phyloP scores from a whole-genome alignment of 2,329 filamentous ascomycete genomes.

The Diaporthe australafricana region DNA sequence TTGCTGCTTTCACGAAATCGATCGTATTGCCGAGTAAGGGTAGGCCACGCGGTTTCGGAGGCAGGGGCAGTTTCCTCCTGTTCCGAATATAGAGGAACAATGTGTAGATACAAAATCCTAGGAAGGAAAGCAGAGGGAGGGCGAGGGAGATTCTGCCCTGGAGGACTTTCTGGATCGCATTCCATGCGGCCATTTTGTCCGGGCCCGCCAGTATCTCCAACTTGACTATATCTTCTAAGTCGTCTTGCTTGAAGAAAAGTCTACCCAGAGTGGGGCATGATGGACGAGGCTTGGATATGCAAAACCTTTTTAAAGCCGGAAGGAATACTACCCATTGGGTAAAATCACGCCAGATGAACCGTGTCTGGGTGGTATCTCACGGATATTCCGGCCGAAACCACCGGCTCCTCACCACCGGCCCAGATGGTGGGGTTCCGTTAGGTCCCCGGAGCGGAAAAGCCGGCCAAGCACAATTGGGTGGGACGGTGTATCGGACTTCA shows the following conservation, averaged over 20 bases:
- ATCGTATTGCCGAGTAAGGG: background rate
- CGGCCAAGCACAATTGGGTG: background rate
- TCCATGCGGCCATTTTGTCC: background rate
- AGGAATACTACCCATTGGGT: background rate
- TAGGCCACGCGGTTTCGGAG: background rate
- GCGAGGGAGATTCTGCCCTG: background rate
- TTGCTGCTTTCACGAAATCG: conserved; percentile 11
- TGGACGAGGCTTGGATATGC: background rate
- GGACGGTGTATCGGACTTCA: background rate
- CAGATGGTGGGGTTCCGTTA: background rate
- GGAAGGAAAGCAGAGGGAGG: background rate
- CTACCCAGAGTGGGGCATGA: background rate
- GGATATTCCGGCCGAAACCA: conserved; percentile 11
- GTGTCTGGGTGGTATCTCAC: background rate
- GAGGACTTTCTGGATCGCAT: background rate
- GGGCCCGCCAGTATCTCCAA: background rate
- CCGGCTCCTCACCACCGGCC: background rate
- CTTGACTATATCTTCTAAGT: background rate
- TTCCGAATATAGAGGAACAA: background rate
- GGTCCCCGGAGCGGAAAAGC: background rate
- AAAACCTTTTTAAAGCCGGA: background rate
- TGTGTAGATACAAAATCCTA: background rate
- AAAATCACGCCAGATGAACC: background rate
- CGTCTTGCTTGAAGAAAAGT: too few species aligned
- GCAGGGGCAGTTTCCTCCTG: background rate